phyloP scores from a whole-genome alignment of 805 yeast genomes.

The Tetrapisispora phaffii region DNA sequence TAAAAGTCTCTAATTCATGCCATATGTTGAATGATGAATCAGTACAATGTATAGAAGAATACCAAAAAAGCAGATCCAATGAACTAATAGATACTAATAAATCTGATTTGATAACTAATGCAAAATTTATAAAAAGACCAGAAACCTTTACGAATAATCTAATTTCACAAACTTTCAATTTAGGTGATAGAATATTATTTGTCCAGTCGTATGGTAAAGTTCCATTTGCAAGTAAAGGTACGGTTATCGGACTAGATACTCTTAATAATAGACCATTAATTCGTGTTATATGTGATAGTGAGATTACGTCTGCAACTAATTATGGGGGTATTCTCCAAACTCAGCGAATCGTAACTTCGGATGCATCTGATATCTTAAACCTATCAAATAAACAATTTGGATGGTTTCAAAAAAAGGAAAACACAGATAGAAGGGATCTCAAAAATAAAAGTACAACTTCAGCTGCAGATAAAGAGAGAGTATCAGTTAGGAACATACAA shows the following conservation, averaged over 20 bases:
- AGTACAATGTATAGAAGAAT: constrained; percentile 55
- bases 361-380: constrained; percentile 73
- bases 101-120: constrained; percentile 72
- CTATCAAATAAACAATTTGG: constrained; percentile 65
- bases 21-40: constrained; percentile 63
- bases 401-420: constrained; percentile 61
- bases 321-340: constrained; percentile 69
- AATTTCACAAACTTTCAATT: constrained; percentile 61
- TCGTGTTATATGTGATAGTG: constrained; percentile 75
- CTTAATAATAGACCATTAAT: constrained; percentile 45
- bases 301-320: constrained; percentile 71
- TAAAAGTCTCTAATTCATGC: constrained; percentile 61
- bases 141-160: constrained; percentile 58
- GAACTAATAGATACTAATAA: constrained; percentile 43
- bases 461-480: constrained; percentile 3
- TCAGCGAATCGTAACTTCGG: constrained; percentile 76
- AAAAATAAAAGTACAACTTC: constrained; percentile 16
- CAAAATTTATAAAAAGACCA: constrained; percentile 74
- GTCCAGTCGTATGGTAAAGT: constrained; percentile 83
- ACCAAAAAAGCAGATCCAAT: constrained; percentile 36
- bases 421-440: constrained; percentile 25
- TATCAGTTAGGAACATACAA: no score
- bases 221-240: constrained; percentile 79
- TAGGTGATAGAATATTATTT: constrained; percentile 86
- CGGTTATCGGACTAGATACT: constrained; percentile 69